Base-by-base conservation (phyloP, 495 filamentous ascomycete species). In the Tricharina praecox region DNA sequence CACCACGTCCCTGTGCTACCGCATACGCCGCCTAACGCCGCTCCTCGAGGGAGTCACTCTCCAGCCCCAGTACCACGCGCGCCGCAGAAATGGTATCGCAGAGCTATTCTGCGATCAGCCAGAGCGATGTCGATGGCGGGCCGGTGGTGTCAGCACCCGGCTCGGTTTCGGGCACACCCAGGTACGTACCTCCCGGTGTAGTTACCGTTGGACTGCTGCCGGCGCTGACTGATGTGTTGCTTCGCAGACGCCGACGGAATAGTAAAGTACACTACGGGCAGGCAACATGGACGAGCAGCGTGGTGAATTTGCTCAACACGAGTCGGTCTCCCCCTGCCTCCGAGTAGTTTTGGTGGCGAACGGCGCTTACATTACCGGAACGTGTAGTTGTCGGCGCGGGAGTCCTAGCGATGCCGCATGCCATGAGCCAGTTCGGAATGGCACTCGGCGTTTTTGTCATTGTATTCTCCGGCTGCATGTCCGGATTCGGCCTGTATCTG, bases 291-390 rank as follows among this genome's bases (percentile, higher is more conserved):
- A 56, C 78, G 35, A 92, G 83, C 66, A 92, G 85, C 58, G 81
- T 92, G 53, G 81, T 95, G 68, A 97, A 96, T 62, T 66, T 97
- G 15, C 68, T 96, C 49, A 97, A 97, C 65, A 97, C 90, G 4
- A 96, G 81, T 84, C 72, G 43, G 71, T 63, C 24, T 48, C 40
- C 23, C 15, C 30, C 15, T 1, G 34, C n/a, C n/a, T n/a, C n/a
- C n/a, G n/a, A n/a, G n/a, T n/a, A n/a, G n/a, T n/a, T n/a, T n/a
- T n/a, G n/a, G n/a, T n/a, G n/a, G n/a, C n/a, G n/a, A 2, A 4
- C 18, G 15, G 5, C 18, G 13, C 54, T 62, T 23, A 55, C 34
- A n/a, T n/a, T n/a, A n/a, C n/a, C n/a, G n/a, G 4, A 18, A 15
- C n/a, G 28, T 5, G 34, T 59, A 93, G 85, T 95, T 55, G 73